Evolutionary conservation across 2,329 filamentous ascomycete species (phyloP), one percentile per base, ranked within the genome.

Genomic region (Ophiobolus disseminans): DNA sequence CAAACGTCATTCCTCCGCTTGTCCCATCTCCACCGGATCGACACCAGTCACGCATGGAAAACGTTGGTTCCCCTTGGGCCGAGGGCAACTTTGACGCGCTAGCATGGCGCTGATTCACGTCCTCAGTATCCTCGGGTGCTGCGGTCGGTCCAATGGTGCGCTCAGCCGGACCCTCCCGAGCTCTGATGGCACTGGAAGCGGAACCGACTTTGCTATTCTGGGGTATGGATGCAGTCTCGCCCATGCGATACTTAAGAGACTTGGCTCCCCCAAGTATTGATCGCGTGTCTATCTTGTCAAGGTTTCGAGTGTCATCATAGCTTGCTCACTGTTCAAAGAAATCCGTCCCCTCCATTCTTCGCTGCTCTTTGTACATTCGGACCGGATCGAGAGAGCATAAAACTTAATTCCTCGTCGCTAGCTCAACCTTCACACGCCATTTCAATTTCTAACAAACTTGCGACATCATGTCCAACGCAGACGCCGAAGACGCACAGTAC

Each of bases 401-500:
- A 19, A 13, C 19, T 35, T 19, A 10, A n/a, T n/a, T n/a, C n/a
- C n/a, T n/a, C n/a, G n/a, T n/a, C 14, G 17, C 10, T 35, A 43
- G 30, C 30, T 43, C 20, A 2, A 44, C 11, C 23, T 7, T 26
- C 11, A 7, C 23, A 11, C 13, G 11, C 32, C 28, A 21, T 31
- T 10, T 20, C 16, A 35, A 3, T 37, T 36, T n/a, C 21, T 26
- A 30, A 25, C 16, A 45, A n/a, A 48, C 16, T 17, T 40, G 35
- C 28, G 10, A 36, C 48, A 62, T 45, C 30, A 72, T 72, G 69
- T 60, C 69, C 23, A 63, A 68, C 50, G 62, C 68, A 32, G 84
- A 88, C 49, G 83, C 87, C 19, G 88, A 91, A 68, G 87, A 92
- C 74, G 75, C 88, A 65, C 78, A 86, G 67, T 96, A 88, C 77